Percentiles rank a stretch among this genome's conserved stretches.
These are phyloP conservation scores for Aureobasidium leucospermi DNA, from an alignment of 2,329 filamentous ascomycete species.

Conservation along the genomic window DNA sequence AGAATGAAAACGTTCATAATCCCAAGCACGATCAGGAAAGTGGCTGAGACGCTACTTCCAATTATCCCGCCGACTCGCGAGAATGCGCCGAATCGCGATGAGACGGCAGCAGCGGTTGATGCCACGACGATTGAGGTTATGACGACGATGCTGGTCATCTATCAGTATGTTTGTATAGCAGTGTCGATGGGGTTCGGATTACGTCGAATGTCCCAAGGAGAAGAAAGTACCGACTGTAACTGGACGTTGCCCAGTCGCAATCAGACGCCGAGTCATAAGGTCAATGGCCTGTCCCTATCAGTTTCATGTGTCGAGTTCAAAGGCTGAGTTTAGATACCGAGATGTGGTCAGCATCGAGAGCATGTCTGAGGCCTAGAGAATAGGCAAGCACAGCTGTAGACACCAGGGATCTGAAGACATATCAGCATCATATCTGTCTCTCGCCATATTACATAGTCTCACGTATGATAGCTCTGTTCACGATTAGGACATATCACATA, in stretches of 20 bases:
- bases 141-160: constrained; percentile 59
- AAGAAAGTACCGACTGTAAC: constrained; percentile 94
- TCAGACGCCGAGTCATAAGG: constrained; percentile 82
- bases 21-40: constrained; percentile 74
- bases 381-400: constrained; percentile 80
- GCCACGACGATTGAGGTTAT: constrained; percentile 88
- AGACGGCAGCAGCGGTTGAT: constrained; percentile 77
- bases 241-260: constrained; percentile 76
- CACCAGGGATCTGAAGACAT: constrained; percentile 49
- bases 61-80: constrained; percentile 77
- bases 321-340: constrained; percentile 35
- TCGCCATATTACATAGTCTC: not conserved
- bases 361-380: constrained; percentile 82
- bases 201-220: constrained; percentile 83
- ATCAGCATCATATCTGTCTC: constrained; percentile 10
- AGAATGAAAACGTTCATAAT: constrained; percentile 81
- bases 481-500: not conserved
- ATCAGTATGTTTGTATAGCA: not conserved
- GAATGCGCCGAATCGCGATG: constrained; percentile 74
- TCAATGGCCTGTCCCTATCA: constrained; percentile 61
- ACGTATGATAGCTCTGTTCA: constrained; percentile 10
- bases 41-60: constrained; percentile 77
- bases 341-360: constrained; percentile 95
- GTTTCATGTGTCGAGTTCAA: not conserved
- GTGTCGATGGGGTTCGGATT: constrained; percentile 13